Evolutionary conservation across 176 grass and related monocot species (phyloP).

Genomic region (Aegilops tauschii): DNA sequence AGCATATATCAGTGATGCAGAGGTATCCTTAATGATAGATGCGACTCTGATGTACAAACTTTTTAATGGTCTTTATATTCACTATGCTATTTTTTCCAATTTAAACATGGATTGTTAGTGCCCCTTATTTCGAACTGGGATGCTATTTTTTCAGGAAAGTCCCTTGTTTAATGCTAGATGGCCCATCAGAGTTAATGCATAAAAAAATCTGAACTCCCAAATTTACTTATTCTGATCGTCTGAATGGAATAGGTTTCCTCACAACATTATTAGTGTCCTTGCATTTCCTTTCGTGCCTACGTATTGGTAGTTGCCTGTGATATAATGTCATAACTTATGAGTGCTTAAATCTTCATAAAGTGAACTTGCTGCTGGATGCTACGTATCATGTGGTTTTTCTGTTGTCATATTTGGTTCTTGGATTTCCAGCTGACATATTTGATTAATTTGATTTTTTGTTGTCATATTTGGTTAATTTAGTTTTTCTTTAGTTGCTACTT

Average conservation of each 20-base stretch:
- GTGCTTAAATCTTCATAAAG: too few relatives aligned
- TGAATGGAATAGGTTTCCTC: neutral
- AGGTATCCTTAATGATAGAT: neutral
- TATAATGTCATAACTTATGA: too few relatives aligned
- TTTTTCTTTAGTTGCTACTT: too few relatives aligned
- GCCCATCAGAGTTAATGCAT: neutral
- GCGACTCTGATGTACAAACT: neutral
- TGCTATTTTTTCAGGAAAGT: neutral
- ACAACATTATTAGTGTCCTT: neutral
- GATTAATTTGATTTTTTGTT: too few relatives aligned
- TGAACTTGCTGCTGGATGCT: too few relatives aligned
- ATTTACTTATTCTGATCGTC: neutral
- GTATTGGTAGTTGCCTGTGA: too few relatives aligned
- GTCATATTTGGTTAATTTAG: too few relatives aligned
- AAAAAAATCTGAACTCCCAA: too few relatives aligned
- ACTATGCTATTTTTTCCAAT: neutral
- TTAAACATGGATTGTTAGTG: neutral
- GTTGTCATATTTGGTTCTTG: too few relatives aligned
- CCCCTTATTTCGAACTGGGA: neutral
- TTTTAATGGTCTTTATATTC: neutral
- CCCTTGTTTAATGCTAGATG: neutral
- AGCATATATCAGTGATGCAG: neutral
- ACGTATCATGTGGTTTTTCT: too few relatives aligned
- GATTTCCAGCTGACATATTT: too few relatives aligned
- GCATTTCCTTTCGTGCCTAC: too few relatives aligned